Conservation (phyloP, 2,329 filamentous ascomycete species). For the Nemania serpens region DNA sequence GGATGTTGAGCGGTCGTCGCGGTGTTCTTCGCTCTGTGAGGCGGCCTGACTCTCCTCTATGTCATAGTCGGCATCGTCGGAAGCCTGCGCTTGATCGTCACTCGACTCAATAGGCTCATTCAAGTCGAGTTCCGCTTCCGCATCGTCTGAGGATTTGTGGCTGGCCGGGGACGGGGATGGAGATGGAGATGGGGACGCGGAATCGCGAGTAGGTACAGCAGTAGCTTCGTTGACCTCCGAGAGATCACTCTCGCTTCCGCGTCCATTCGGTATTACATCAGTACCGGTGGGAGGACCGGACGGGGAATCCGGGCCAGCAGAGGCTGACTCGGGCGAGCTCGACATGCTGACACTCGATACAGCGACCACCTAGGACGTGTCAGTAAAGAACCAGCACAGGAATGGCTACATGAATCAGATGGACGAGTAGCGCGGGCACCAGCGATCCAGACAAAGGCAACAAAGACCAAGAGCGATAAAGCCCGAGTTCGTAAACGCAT, state of each 20-base stretch:
- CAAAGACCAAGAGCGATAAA: slow-evolving; percentile 43
- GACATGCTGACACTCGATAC: slow-evolving; percentile 60
- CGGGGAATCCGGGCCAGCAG: slow-evolving; percentile 69
- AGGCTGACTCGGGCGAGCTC: slow-evolving; percentile 63
- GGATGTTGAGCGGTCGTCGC: slow-evolving; percentile 68
- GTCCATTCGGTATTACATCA: slow-evolving; percentile 45
- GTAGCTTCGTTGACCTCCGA: slow-evolving; percentile 70
- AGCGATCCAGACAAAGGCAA: slow-evolving; percentile 43
- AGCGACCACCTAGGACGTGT: slow-evolving; percentile 61
- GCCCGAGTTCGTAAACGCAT: slow-evolving; percentile 43
- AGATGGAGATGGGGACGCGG: slow-evolving; percentile 47
- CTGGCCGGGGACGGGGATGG: slow-evolving; percentile 44
- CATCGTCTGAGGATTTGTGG: slow-evolving; percentile 38
- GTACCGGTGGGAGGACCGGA: slow-evolving; percentile 54
- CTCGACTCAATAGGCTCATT: slow-evolving; percentile 48
- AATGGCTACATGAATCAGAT: slow-evolving; percentile 29
- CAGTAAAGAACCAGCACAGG: slow-evolving; percentile 44
- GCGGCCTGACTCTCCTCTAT: slow-evolving; percentile 65
- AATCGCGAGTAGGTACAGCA: slow-evolving; percentile 48
- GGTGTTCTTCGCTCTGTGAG: slow-evolving; percentile 51
- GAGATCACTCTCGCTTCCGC: slow-evolving; percentile 72
- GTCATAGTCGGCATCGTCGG: slow-evolving; percentile 77
- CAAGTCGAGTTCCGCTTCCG: slow-evolving; percentile 44
- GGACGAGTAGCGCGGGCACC: slow-evolving; percentile 36
- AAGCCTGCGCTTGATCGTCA: slow-evolving; percentile 57